Percentiles rank a stretch among this genome's conserved stretches.
These are phyloP conservation scores for Protomyces macrosporus DNA, from an alignment of 1,139 yeast genomes.

Conservation along the genomic window DNA sequence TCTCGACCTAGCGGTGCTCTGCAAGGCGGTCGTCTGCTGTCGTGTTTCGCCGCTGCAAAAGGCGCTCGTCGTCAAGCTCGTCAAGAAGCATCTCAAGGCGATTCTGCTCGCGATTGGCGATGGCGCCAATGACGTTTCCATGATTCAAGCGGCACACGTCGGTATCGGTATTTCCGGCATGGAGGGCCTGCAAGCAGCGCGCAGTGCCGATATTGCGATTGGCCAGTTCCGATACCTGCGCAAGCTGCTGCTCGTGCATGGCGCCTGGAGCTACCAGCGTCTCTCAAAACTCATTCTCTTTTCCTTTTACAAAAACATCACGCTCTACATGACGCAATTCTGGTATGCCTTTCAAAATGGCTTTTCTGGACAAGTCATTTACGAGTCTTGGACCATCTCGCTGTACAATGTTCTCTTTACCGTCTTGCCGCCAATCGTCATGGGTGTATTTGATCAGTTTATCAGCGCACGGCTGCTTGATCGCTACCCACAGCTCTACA, in stretches of 20 bases:
- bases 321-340: constrained; percentile 94
- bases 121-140: constrained; percentile 97
- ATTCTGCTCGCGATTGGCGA: constrained; percentile 91
- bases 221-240: constrained; percentile 88
- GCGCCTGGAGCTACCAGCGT: constrained; percentile 96
- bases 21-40: constrained; percentile 95
- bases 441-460: constrained; percentile 96
- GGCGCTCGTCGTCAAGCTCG: constrained; percentile 91
- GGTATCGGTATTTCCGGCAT: constrained; percentile 98
- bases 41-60: constrained; percentile 97
- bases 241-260: constrained; percentile 84
- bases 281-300: constrained; percentile 86
- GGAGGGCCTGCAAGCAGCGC: constrained; percentile 99
- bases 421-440: constrained; percentile 88
- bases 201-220: constrained; percentile 95
- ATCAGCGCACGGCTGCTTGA: constrained; percentile 84
- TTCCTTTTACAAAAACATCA: constrained; percentile 91
- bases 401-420: constrained; percentile 94
- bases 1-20: constrained; percentile 71
- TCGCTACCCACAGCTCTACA: constrained; percentile 87
- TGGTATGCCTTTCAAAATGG: constrained; percentile 94
- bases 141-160: constrained; percentile 98
- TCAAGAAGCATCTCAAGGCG: constrained; percentile 65
- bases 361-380: constrained; percentile 90
- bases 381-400: constrained; percentile 97